A percentile compares a stretch with the other conserved stretches of the same genome.
These are phyloP conservation scores for Paramyrothecium sp. DNA, from an alignment of 2,329 filamentous ascomycete species.

Conservation along the genomic window DNA sequence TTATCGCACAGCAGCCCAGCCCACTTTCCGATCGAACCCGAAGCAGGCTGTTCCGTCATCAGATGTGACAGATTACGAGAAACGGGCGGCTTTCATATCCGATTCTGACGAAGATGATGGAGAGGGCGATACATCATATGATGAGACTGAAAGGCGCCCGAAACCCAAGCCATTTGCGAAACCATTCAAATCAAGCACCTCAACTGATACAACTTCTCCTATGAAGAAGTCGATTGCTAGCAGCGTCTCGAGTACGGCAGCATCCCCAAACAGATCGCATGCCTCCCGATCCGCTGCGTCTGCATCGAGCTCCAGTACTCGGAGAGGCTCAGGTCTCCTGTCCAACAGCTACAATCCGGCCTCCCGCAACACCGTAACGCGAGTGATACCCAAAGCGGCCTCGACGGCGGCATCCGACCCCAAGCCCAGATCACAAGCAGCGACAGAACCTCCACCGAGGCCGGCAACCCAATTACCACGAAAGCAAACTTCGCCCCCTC, in stretches of 20 bases:
- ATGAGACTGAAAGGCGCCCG: conserved; percentile 16
- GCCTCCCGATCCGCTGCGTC: not conserved
- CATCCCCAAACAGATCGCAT: not conserved
- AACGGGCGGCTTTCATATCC: conserved; percentile 36
- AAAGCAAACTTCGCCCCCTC: conserved; percentile 16
- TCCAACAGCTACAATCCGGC: conserved; percentile 21
- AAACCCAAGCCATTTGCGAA: not conserved
- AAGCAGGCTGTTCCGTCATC: conserved; percentile 16
- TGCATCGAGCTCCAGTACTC: not conserved
- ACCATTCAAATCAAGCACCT: conserved; percentile 7
- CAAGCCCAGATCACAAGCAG: conserved; percentile 6
- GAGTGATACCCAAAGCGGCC: conserved; percentile 1
- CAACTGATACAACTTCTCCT: conserved; percentile 13
- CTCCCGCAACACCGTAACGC: conserved; percentile 12
- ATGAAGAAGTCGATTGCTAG: conserved; percentile 15
- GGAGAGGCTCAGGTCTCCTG: conserved; percentile 16
- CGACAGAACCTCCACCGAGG: conserved; percentile 9
- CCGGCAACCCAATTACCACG: conserved; percentile 13
- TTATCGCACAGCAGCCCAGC: conserved; percentile 42
- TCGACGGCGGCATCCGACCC: conserved; percentile 2
- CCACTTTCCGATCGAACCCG: conserved; percentile 23
- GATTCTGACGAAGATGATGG: conserved; percentile 34
- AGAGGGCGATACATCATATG: conserved; percentile 18
- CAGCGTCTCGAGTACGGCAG: not conserved
- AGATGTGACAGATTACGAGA: conserved; percentile 27